These are phyloP conservation scores for Pogostemon cablin DNA, from an alignment of 257 asterid genomes.

Conservation along the genomic window DNA sequence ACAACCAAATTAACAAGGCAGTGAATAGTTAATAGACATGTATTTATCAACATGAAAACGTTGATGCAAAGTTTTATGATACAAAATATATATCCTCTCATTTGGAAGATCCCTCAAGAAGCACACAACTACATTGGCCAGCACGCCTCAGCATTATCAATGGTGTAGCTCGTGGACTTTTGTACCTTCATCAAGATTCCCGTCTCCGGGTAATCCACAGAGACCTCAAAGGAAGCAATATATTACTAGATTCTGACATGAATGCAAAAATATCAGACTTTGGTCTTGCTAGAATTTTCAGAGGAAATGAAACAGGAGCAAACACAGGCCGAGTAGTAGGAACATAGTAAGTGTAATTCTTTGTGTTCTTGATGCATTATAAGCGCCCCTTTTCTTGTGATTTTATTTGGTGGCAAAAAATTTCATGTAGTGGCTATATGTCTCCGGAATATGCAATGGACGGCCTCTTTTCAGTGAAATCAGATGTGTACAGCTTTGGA, in stretches of 20 bases:
- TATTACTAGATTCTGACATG: background rate
- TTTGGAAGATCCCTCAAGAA: background rate
- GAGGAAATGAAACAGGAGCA: constrained; percentile 22
- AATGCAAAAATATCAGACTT: constrained; percentile 58
- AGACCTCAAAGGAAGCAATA: constrained; percentile 6
- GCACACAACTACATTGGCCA: background rate
- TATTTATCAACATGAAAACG: too few relatives aligned
- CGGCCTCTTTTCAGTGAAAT: constrained; percentile 44
- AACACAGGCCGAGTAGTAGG: constrained; percentile 27
- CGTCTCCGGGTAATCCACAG: constrained; percentile 17
- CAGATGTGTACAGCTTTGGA: constrained; percentile 29
- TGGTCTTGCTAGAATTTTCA: constrained; percentile 48
- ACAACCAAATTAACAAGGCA: too few relatives aligned
- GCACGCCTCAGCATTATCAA: background rate
- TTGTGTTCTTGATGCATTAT: background rate
- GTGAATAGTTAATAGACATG: too few relatives aligned
- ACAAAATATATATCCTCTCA: background rate
- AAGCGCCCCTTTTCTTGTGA: background rate
- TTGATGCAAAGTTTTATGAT: too few relatives aligned
- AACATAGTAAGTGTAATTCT: constrained; percentile 28
- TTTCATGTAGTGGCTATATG: constrained; percentile 44
- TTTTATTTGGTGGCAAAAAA: background rate
- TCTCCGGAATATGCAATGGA: constrained; percentile 41
- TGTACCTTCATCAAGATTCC: constrained; percentile 13
- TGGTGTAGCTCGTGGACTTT: background rate